phyloP scores from a whole-genome alignment of 129 eudicot genomes.

The Oenanthe sinensis region DNA sequence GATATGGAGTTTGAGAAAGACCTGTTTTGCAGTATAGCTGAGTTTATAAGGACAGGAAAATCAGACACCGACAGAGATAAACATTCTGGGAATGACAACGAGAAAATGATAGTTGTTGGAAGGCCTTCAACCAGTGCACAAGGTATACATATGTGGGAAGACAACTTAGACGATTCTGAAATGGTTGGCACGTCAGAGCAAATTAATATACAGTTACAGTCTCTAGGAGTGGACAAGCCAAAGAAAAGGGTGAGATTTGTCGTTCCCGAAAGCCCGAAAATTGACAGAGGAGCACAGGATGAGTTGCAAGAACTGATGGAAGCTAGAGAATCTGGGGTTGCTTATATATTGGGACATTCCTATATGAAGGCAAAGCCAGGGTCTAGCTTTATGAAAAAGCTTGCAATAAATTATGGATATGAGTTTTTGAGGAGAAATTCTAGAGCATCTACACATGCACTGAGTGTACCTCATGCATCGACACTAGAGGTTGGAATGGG shows the following conservation, averaged over 20 bases:
- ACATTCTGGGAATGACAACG: conserved; percentile 22
- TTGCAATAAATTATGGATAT: conserved; percentile 60
- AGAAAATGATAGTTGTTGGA: conserved; percentile 65
- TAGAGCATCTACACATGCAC: conserved; percentile 41
- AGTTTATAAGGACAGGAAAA: conserved; percentile 60
- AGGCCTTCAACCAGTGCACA: conserved; percentile 46
- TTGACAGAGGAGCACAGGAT: conserved; percentile 33
- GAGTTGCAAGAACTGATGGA: conserved; percentile 77
- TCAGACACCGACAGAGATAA: conserved; percentile 13
- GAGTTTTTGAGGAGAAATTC: conserved; percentile 79
- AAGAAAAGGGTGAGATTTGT: conserved; percentile 73
- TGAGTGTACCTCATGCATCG: conserved; percentile 78
- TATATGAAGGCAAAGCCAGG: conserved; percentile 80
- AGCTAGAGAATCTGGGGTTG: conserved; percentile 85
- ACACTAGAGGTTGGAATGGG: conserved; percentile 93
- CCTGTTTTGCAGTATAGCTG: conserved; percentile 80
- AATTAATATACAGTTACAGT: conserved; percentile 22
- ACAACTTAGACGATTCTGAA: conserved; percentile 12
- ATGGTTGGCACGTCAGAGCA: conserved; percentile 24
- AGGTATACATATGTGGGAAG: conserved; percentile 33
- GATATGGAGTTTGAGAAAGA: conserved; percentile 82
- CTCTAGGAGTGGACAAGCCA: conserved; percentile 11
- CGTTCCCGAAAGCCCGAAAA: conserved; percentile 66
- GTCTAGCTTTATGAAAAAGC: conserved; percentile 49
- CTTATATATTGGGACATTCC: conserved; percentile 74